Base-by-base conservation (phyloP, 495 filamentous ascomycete species). In the Penicillium crystallinum region DNA sequence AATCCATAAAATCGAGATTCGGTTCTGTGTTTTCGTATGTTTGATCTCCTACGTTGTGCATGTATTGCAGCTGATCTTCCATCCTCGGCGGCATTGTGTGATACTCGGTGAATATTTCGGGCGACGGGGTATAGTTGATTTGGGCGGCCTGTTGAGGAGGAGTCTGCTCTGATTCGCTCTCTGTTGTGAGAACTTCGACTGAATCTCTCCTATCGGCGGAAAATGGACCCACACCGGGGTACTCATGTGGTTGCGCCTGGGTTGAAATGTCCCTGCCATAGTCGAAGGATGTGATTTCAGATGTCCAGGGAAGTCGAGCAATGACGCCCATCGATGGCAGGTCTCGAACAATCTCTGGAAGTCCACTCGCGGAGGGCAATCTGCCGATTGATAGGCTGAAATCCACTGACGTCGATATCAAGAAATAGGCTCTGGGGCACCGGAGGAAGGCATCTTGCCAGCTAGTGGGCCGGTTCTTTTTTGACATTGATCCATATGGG, bases 361-460 rank as follows among this genome's bases (percentile, higher is more conserved):
- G 53, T 10, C 46, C 51, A 18, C 35, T 49, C 0, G 57, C 58
- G 17, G 55, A 62, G 10, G 66, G 68, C 1, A 71, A 25, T 14
- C 60, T 47, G 0, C 66, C 66, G 8, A 63, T 48, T 1, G 68
- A 45, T 4, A 71, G 46, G 23, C 58, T 61, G 30, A 67, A 67
- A 21, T 71, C 68, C 5, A 71, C 62, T 0, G 56, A 60, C 1
- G 58, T 69, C 0, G 66, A 71, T 25, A 71, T 69, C 15, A 67
- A 54, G 10, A 71, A 55, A 39, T 71, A 71, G 1, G 66, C 68
- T 7, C 68, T 64, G 1, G 68, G 68, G 31, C 54, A 65, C 15
- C 50, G 53, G 1, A 69, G 34, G 36, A 65, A 71, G 0, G 68
- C 66, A 15, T 69, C 68, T 18, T 61, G 41, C 68, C 68, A 71